A percentile compares a stretch with the other conserved stretches of the same genome.
Conservation (phyloP, 2,329 filamentous ascomycete species). For the Trichoderma hamatum region DNA sequence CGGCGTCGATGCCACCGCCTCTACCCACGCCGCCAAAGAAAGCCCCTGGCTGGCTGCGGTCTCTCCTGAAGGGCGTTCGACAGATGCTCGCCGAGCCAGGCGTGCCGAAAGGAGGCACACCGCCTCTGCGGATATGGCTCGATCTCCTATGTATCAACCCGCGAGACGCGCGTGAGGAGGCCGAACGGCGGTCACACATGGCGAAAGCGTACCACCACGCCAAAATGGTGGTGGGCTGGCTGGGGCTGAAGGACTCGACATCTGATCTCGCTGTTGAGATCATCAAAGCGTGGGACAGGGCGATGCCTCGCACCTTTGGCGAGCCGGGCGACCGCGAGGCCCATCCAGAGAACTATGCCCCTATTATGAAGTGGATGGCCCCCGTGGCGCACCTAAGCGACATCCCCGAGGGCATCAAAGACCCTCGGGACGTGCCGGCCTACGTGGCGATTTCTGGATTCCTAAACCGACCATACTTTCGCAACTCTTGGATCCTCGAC, state of each 20-base stretch:
- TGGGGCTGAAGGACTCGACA: slow-evolving; percentile 37
- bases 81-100: slow-evolving; percentile 25
- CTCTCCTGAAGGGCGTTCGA: slow-evolving; percentile 29
- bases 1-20: slow-evolving; percentile 13
- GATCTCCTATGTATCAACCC: slow-evolving; percentile 39
- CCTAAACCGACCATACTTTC: slow-evolving; percentile 40
- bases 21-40: slow-evolving; percentile 30
- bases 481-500: slow-evolving; percentile 43
- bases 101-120: slow-evolving; percentile 16
- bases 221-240: slow-evolving; percentile 41
- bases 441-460: slow-evolving; percentile 36
- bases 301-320: slow-evolving; percentile 39
- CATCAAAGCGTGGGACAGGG: slow-evolving; percentile 37
- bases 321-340: slow-evolving; percentile 40
- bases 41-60: slow-evolving; percentile 31
- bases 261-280: slow-evolving; percentile 35
- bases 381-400: slow-evolving; percentile 34
- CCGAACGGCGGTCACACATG: slow-evolving; percentile 37
- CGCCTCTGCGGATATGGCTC: slow-evolving; percentile 38
- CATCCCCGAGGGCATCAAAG: slow-evolving; percentile 31
- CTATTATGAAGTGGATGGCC: slow-evolving; percentile 38
- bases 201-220: slow-evolving; percentile 37
- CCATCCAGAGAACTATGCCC: slow-evolving; percentile 42
- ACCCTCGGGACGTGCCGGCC: slow-evolving; percentile 33
- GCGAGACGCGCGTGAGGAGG: slow-evolving; percentile 36